These are phyloP conservation scores for Linaria vulgaris DNA, from an alignment of 257 asterid genomes.

Conservation along the genomic window DNA sequence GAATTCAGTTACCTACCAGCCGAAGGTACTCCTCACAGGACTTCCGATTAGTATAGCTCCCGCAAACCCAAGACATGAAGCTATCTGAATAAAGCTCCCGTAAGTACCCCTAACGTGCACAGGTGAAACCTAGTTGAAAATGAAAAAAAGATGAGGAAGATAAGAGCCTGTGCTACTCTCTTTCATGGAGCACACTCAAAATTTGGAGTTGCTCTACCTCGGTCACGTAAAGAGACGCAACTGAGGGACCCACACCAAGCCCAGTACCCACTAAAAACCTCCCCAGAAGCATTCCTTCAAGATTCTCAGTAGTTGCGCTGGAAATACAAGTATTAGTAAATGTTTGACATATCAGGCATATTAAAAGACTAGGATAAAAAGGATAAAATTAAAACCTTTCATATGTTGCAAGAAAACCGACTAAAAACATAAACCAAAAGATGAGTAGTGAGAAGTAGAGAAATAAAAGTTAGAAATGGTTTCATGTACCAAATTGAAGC, in stretches of 20 bases:
- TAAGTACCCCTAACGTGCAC: conserved; percentile 90
- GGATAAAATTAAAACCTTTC: too few relatives aligned
- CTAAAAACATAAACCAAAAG: too few relatives aligned
- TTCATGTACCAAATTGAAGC: conserved; percentile 58
- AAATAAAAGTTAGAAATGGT: conserved; percentile 5
- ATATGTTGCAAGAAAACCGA: too few relatives aligned
- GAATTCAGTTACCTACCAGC: conserved; percentile 55
- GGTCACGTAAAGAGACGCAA: conserved; percentile 81
- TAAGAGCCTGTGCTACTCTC: conserved; percentile 15
- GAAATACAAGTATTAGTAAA: conserved; percentile 33
- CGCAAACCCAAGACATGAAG: conserved; percentile 80
- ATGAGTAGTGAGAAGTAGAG: neutral
- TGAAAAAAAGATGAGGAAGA: conserved; percentile 15
- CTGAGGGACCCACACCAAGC: conserved; percentile 90
- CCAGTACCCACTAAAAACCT: conserved; percentile 84
- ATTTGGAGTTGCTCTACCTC: conserved; percentile 54
- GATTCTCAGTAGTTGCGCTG: conserved; percentile 69
- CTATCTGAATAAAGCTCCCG: conserved; percentile 91
- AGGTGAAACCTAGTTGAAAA: conserved; percentile 74
- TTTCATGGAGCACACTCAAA: neutral
- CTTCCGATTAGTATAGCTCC: conserved; percentile 69
- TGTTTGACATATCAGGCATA: neutral
- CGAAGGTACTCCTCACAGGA: conserved; percentile 64
- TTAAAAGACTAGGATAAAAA: too few relatives aligned
- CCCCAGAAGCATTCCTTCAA: conserved; percentile 83